Percentiles rank a stretch among this genome's conserved stretches.
phyloP scores from a whole-genome alignment of 1,139 yeast genomes.

The Yamadazyma songkhlaensis region DNA sequence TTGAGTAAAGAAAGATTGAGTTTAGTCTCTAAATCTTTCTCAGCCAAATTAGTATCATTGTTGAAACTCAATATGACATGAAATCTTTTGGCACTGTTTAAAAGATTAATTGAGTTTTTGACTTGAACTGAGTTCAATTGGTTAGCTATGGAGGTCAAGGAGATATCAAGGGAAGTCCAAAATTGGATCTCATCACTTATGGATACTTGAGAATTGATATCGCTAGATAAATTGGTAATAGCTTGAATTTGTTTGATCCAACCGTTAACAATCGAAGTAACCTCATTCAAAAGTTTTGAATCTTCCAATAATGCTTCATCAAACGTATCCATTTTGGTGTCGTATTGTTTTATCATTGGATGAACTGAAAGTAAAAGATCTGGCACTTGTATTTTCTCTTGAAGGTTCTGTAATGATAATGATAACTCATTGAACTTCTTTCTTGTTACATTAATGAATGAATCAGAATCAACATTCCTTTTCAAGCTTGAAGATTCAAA shows the following conservation, averaged over 20 bases:
- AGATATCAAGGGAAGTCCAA: conserved; percentile 74
- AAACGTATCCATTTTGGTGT: conserved; percentile 22
- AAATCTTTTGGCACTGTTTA: conserved; percentile 72
- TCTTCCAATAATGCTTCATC: conserved; percentile 38
- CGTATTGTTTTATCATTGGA: conserved; percentile 41
- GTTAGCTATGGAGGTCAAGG: conserved; percentile 52
- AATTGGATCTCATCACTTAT: conserved; percentile 67
- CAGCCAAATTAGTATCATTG: conserved; percentile 68
- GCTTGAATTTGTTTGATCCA: conserved; percentile 71
- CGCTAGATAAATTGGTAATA: conserved; percentile 42
- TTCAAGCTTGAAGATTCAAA: conserved; percentile 26
- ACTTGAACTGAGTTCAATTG: conserved; percentile 60
- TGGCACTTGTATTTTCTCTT: conserved; percentile 68
- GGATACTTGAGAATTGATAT: conserved; percentile 24
- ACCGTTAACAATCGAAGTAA: conserved; percentile 64
- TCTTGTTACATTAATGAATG: conserved; percentile 39
- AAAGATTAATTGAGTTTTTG: conserved; percentile 55
- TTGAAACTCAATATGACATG: conserved; percentile 74
- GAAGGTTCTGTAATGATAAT: conserved; percentile 64
- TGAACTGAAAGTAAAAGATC: conserved; percentile 55
- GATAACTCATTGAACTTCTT: conserved; percentile 71
- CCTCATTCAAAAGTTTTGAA: conserved; percentile 55
- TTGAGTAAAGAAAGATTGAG: conserved; percentile 61
- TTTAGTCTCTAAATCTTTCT: conserved; percentile 50
- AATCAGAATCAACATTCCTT: conserved; percentile 7